A percentile compares a stretch with the other conserved stretches of the same genome.
Evolutionary conservation across 2,329 filamentous ascomycete species (phyloP).

Genomic region (Aureobasidium mangrovei): DNA sequence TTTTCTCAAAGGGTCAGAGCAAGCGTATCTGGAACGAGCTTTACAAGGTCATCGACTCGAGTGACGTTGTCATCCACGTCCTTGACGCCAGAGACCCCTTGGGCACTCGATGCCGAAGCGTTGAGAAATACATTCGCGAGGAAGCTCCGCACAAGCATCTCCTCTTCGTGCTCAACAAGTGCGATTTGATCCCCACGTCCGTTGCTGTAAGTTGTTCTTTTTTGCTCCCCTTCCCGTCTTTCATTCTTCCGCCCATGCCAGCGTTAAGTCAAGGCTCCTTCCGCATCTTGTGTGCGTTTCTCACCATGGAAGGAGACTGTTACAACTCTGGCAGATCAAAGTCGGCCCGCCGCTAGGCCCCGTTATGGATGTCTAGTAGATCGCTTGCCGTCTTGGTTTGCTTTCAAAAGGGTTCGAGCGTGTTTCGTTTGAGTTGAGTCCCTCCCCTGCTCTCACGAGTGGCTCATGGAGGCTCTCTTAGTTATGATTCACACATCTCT

Average conservation of each 20-base stretch:
- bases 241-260: constrained; percentile 44
- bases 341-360: constrained; percentile 58
- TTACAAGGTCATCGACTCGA: constrained; percentile 85
- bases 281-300: constrained; percentile 44
- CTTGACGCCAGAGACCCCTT: constrained; percentile 82
- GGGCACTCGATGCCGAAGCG: constrained; percentile 79
- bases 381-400: constrained; percentile 79
- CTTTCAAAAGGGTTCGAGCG: constrained; percentile 61
- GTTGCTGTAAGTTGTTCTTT: constrained; percentile 77
- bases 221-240: constrained; percentile 17
- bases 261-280: constrained; percentile 87
- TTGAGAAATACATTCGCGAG: constrained; percentile 87
- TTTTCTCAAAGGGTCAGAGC: constrained; percentile 90
- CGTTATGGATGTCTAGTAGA: constrained; percentile 58
- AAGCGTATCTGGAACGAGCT: constrained; percentile 97
- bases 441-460: constrained; percentile 55
- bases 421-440: constrained; percentile 98
- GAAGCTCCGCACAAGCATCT: constrained; percentile 96
- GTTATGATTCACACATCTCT: constrained; percentile 87
- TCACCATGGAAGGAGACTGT: constrained; percentile 80
- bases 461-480: constrained; percentile 83
- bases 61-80: constrained; percentile 92
- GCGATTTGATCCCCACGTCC: constrained; percentile 82
- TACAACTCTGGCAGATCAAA: constrained; percentile 98
- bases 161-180: constrained; percentile 82